Conservation (phyloP, 495 filamentous ascomycete genomes). For the Clohesyomyces aquaticus region DNA sequence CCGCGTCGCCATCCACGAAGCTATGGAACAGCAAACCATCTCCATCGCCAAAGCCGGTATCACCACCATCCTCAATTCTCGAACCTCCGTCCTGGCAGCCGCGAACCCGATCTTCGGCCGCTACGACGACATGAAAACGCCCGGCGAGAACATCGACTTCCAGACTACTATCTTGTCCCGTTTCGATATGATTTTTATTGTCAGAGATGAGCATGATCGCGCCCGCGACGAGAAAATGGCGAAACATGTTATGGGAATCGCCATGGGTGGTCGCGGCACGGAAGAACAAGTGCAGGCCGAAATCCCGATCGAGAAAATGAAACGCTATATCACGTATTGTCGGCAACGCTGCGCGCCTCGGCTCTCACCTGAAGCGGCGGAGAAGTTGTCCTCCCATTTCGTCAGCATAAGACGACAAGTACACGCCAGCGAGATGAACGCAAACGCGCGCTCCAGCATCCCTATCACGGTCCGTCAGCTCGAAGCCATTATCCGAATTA, state of each 20-base stretch:
- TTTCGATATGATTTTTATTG: constrained; percentile 99
- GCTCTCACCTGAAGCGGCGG: constrained; percentile 87
- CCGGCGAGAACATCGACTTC: constrained; percentile 99
- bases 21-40: constrained; percentile 99
- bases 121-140: constrained; percentile 96
- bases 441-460: constrained; percentile 86
- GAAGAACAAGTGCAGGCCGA: constrained; percentile 85
- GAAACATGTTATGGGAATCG: constrained; percentile 95
- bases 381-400: constrained; percentile 97
- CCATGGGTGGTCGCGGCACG: constrained; percentile 86
- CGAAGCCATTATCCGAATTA: constrained; percentile 96
- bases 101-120: constrained; percentile 98
- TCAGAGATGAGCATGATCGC: constrained; percentile 91
- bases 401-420: constrained; percentile 95
- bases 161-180: constrained; percentile 97
- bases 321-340: constrained; percentile 97
- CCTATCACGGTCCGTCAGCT: constrained; percentile 98
- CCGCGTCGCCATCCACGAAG: constrained; percentile 98
- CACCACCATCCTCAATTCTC: constrained; percentile 95
- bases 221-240: constrained; percentile 91
- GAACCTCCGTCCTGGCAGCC: constrained; percentile 92
- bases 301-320: constrained; percentile 94
- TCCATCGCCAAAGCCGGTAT: constrained; percentile 99
- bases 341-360: constrained; percentile 91
- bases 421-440: constrained; percentile 82